Base-by-base conservation (phyloP, 345 rosid species). In the Boechera retrofracta region DNA sequence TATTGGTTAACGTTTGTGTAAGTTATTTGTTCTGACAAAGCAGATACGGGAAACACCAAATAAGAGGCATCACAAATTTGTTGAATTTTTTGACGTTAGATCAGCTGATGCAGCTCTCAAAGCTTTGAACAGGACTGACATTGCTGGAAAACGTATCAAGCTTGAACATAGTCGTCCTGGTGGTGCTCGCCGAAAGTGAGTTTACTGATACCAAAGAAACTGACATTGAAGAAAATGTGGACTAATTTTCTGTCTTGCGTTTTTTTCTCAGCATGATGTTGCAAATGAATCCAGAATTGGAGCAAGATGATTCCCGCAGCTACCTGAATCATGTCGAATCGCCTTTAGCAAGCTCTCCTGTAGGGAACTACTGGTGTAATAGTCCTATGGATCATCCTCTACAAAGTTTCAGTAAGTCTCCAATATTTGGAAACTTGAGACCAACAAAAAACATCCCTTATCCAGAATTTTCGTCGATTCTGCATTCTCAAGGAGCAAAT, bases 131-230 rank as follows among this genome's bases (percentile, higher is more conserved):
- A 82, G 84, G 76, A 85, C 89, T 67, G 93, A 88, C 33, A 90
- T 90, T 74, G 93, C 91, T 75, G 96, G 96, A 7, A 90, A 90
- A 82, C 91, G 92, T 76, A 88, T 90, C 68, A 90, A 90, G 82
- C 89, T 90, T 67, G 96, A 90, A 79, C 96, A 89, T 72, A 90
- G 96, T 78, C 93, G 96, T 32, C 96, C 93, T 64, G 96, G 93
- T 74, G 96, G 96, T 74, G 89, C 91, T 65, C 93, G 96, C 59
- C 81, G 89, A 63, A 82, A 77, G 89, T 86, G 52, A 35, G 89
- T 82, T 51, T 53, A 72, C 67, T 49, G 10, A 55, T 61, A 39
- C 71, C 45, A 57, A 16, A 60, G 11, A 66, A 9, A 47, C 0
- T 57, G 59, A 66, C 67, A n/a, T 1, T 49, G 13, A 10, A 33